Percentiles rank a stretch among this genome's conserved stretches.
These are phyloP conservation scores for Serendipita sp. DNA, from an alignment of 768 basidiomycete species.

Conservation along the genomic window DNA sequence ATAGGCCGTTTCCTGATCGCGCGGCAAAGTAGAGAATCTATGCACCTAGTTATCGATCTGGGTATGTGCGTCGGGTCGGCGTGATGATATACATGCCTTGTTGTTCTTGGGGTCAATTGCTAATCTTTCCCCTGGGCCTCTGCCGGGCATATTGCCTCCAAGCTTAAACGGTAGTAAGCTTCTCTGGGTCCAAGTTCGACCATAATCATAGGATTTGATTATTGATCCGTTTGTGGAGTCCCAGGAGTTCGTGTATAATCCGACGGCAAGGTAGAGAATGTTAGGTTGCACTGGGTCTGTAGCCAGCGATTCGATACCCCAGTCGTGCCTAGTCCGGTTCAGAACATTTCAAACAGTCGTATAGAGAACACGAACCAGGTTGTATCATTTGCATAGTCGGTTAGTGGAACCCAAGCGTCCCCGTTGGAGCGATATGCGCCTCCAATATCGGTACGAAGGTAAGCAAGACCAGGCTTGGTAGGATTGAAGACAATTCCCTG, in stretches of 20 bases:
- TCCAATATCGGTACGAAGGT: constrained; percentile 51
- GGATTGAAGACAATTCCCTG: constrained; percentile 43
- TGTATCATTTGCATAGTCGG: constrained; percentile 36
- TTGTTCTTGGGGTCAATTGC: constrained; percentile 49
- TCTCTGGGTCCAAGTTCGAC: constrained; percentile 4
- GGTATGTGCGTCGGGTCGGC: too few species aligned
- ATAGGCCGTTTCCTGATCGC: constrained; percentile 46
- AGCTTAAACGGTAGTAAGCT: constrained; percentile 40
- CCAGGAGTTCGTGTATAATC: constrained; percentile 14
- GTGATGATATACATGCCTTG: constrained; percentile 13
- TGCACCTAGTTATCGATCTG: too few species aligned
- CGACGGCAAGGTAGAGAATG: constrained; percentile 34
- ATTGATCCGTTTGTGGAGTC: constrained; percentile 12
- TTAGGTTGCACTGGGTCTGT: constrained; percentile 44
- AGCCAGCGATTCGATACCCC: constrained; percentile 49
- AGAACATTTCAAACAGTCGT: too few species aligned
- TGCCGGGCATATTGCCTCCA: constrained; percentile 55
- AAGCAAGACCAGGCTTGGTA: constrained; percentile 41
- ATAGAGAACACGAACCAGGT: constrained; percentile 27
- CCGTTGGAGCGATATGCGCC: constrained; percentile 51
- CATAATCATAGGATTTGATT: constrained; percentile 8
- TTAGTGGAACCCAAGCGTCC: constrained; percentile 44
- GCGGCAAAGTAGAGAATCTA: constrained; percentile 46
- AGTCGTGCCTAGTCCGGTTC: constrained; percentile 21
- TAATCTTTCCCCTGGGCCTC: constrained; percentile 42